Conservation (phyloP, 2,329 filamentous ascomycete species). For the Microascus cirrosus region DNA sequence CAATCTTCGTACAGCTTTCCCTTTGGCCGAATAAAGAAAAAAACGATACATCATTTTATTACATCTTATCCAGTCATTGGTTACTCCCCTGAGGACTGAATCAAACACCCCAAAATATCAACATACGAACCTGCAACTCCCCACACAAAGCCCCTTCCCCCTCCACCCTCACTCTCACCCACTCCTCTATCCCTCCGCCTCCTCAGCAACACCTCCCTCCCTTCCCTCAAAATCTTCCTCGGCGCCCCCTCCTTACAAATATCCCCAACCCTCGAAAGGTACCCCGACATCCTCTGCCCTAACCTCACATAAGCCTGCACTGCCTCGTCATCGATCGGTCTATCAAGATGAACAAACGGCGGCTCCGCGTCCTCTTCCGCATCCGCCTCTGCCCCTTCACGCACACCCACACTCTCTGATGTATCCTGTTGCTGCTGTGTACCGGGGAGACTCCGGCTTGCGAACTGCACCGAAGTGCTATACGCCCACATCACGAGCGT, state of each 20-base stretch:
- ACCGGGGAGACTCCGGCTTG: background rate
- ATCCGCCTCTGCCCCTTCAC: background rate
- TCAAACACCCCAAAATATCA: background rate
- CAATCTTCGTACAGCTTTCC: too few species aligned
- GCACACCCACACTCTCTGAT: background rate
- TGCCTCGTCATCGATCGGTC: constrained; percentile 43
- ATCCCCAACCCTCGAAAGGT: constrained; percentile 38
- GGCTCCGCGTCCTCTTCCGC: constrained; percentile 12
- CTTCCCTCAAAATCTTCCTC: constrained; percentile 7
- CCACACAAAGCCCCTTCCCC: background rate
- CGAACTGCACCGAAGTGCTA: constrained; percentile 10
- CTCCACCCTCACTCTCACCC: background rate
- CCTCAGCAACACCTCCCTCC: constrained; percentile 3
- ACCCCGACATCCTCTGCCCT: constrained; percentile 33
- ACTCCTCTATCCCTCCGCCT: background rate
- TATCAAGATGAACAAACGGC: constrained; percentile 36
- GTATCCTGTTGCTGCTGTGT: background rate
- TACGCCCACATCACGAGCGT: constrained; percentile 28
- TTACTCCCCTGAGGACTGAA: background rate
- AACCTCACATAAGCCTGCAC: constrained; percentile 40
- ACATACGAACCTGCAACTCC: background rate
- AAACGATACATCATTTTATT: background rate
- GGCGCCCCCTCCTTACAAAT: constrained; percentile 16
- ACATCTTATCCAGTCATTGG: background rate
- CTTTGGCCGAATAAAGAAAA: too few species aligned